Conservation (phyloP, 805 yeast genomes). For the Candida tammaniensis region DNA sequence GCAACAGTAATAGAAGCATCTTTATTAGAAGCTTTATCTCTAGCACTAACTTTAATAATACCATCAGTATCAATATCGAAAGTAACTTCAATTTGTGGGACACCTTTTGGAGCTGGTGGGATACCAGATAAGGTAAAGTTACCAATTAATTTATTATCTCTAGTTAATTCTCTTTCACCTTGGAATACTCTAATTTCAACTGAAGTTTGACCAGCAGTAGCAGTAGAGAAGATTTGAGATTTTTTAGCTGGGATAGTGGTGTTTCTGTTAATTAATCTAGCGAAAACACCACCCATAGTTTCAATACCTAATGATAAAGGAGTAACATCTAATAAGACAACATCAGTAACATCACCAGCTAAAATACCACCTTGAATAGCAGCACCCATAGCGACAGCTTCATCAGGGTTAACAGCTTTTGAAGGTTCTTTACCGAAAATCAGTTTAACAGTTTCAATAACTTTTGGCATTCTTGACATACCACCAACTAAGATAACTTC, state of each 20-base stretch:
- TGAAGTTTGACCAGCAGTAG: slow-evolving; percentile 94
- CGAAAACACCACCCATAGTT: slow-evolving; percentile 97
- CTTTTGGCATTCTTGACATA: slow-evolving; percentile 92
- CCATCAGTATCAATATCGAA: slow-evolving; percentile 98
- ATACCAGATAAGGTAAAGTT: slow-evolving; percentile 94
- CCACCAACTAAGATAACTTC: slow-evolving; percentile 88
- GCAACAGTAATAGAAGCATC: slow-evolving; percentile 95
- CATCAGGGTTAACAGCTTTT: slow-evolving; percentile 92
- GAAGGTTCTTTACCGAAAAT: slow-evolving; percentile 83
- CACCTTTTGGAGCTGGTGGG: slow-evolving; percentile 95
- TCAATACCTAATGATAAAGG: slow-evolving; percentile 94
- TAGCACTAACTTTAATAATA: slow-evolving; percentile 91
- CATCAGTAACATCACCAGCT: slow-evolving; percentile 93
- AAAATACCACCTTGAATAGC: slow-evolving; percentile 97
- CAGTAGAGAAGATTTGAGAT: slow-evolving; percentile 94
- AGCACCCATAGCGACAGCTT: slow-evolving; percentile 94
- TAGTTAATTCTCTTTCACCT: slow-evolving; percentile 97
- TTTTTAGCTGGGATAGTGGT: slow-evolving; percentile 96
- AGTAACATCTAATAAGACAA: slow-evolving; percentile 82
- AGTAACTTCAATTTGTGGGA: slow-evolving; percentile 90
- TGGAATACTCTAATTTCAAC: slow-evolving; percentile 98
- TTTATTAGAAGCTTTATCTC: slow-evolving; percentile 90
- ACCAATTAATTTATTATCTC: slow-evolving; percentile 97
- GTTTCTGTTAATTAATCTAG: slow-evolving; percentile 86
- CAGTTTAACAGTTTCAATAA: slow-evolving; percentile 68